Conservation (phyloP, 225 moss, liverwort and hornwort species). For the Marchantia polymorpha region DNA sequence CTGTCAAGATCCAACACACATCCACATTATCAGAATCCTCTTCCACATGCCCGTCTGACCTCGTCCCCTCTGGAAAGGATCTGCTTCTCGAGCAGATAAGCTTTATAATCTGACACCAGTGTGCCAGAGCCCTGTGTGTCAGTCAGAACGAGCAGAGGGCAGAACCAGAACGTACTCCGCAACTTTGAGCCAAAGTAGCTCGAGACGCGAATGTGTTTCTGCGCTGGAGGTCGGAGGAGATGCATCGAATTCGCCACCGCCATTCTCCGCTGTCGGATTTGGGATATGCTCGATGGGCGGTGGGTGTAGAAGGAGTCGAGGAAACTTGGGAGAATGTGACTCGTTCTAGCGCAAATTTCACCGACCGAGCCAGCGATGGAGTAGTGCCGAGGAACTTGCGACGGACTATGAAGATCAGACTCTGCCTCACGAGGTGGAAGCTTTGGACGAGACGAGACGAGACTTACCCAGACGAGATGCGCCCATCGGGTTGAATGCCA, state of each 20-base stretch:
- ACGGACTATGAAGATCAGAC: background rate
- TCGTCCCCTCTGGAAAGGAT: background rate
- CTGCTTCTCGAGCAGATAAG: background rate
- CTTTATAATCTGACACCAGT: no score
- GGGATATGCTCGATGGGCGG: background rate
- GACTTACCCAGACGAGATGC: conserved; percentile 28
- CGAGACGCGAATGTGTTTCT: no score
- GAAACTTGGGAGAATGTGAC: background rate
- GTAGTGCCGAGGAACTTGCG: background rate
- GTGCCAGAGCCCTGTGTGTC: no score
- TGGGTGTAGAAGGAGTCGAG: background rate
- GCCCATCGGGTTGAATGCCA: conserved; percentile 45
- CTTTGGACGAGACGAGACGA: background rate
- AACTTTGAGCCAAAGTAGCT: no score
- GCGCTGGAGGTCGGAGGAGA: no score
- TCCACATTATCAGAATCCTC: background rate
- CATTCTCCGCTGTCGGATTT: no score
- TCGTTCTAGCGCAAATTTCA: background rate
- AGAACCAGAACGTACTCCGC: no score
- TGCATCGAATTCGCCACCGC: no score
- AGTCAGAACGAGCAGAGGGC: no score
- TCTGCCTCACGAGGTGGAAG: background rate
- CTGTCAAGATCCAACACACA: conserved; percentile 16
- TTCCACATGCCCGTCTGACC: background rate
- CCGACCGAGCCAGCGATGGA: background rate